Base-by-base conservation (phyloP, 495 filamentous ascomycete genomes). In the Annulohypoxylon bovei region DNA sequence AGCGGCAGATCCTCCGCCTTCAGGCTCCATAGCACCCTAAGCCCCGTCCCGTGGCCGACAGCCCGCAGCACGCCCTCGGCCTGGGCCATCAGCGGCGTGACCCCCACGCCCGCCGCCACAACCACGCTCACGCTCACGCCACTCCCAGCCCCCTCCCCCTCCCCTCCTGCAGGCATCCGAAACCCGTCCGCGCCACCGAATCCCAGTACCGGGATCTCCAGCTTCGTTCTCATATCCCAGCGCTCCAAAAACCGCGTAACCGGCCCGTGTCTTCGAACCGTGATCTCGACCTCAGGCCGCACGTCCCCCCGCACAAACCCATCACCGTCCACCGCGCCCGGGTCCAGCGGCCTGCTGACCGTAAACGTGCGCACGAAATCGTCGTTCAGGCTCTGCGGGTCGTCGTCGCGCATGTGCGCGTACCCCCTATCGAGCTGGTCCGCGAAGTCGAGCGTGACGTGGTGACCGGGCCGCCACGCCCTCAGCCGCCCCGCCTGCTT, bases 301-400 rank as follows among this genome's bases (percentile, higher is more conserved):
- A 27, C 50, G 1, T 49, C 46, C 14, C 35, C 58, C 9, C 42
- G 37, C 3, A 62, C 32, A 14, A 59, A 27, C 1, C 35, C 58
- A 1, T 59, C 4, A 23, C 12, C 58, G 14, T 69, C 62, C 47
- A 84, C 79, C 4, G 80, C 49, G 0, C 14, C 25, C 0, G 12
- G 16, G 11, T 69, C 50, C 0, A 76, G 78, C 3, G 88, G 86
- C 23, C 81, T 75, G 1, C 85, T 91, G 4, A 94, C 82, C 3
- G 92, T 95, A 72, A 95, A 95, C 0, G 92, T 95, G 35, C 93
- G 82, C 18, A 94, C 80, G 70, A 88, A 94, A 73, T 97, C 92
- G 67, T 95, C 92, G 67, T 95, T 97, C 44, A 95, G 74, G 68
- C 87, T 91, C 68, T 82, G 81, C 12, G 92, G 92, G 62, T 95